Base-by-base conservation (phyloP, 768 basidiomycete species). In the Tulasnella sp. region DNA sequence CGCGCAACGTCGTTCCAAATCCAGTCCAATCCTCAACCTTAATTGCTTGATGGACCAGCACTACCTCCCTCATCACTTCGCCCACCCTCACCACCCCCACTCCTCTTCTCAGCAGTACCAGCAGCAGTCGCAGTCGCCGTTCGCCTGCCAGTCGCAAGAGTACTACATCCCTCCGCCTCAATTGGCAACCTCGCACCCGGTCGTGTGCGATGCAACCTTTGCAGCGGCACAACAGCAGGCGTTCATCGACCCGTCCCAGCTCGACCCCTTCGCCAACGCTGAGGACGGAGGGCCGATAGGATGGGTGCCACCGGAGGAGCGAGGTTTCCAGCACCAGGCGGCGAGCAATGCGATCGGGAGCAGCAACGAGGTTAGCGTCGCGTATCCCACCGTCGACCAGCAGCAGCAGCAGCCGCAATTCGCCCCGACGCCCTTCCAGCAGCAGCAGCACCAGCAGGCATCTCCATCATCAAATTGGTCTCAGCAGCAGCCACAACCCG, bases 101-200 rank as follows among this genome's bases (percentile, higher is more conserved):
- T 37, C 64, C 22, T 31, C 64, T 31, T 69, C 46, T 14, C 42
- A 42, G 46, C 64, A 69, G 31, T 69, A 69, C 18, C 64, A 12
- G 31, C 31, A 69, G 31, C 34, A 28, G 37, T n/a, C n/a, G n/a
- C 37, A 69, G 37, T 6, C 2, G 46, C 46, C 14, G 46, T 37
- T 37, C 58, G 28, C n/a, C 64, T 37, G 34, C 64, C 31, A 37
- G 64, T 14, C 64, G 64, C 64, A 69, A 37, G 31, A 69, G 28
- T 28, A 20, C 31, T 31, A 69, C 64, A 69, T 69, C 28, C 64
- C 64, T 37, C 64, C 64, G 64, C 64, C 64, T 69, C 64, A 69
- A 7, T 4, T 9, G 46, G 46, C 46, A 11, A 20, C 3, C 58
- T 7, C 9, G 16, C 31, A 31, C 64, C 34, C 24, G 31, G 64